Base-by-base conservation (phyloP, 257 asterid genomes). In the Solanum piurae region DNA sequence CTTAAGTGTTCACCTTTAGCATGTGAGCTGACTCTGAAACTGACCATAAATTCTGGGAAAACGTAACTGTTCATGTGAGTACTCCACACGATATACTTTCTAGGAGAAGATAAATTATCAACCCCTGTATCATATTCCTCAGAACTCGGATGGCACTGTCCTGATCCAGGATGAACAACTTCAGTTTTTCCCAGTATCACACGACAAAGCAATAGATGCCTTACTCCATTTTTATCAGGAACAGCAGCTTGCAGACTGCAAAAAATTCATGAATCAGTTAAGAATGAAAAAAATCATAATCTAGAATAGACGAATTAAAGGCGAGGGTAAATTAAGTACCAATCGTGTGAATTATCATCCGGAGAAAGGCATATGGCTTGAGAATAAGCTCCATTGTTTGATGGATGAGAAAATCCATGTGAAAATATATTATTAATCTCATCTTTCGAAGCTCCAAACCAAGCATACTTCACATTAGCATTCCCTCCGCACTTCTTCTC, bases 141-240 rank as follows among this genome's bases (percentile, higher is more conserved):
- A 3, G 85, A 86, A 38, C 89, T 91, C 9, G 92, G 93, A 88
- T 83, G 83, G 25, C 75, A 58, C 37, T 91, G 93, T 60, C 69
- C 66, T 33, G 92, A 88, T 62, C 91, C 89, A 72, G 91, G 89
- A 38, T 25, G 87, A 73, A 91, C 89, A 36, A 86, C 74, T 83
- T 91, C 93, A 87, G 34, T 84, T 49, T 33, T 87, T 71, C 93
- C 93, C 88, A 91, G 10, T 79, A 91, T 72, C 62, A 91, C 93
- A 2, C 93, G 91, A 83, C 93, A 91, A 84, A 91, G 90, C 86
- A 91, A 62, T 36, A 91, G n/a, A 73, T 91, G 90, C 37, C 87
- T 82, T 6, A 87, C 5, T 7, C 92, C 93, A 62, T 88, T 86
- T 62, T 88, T 88, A 84, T 91, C 92, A 31, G 36, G 72, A 21